Evolutionary conservation across 495 filamentous ascomycete genomes (phyloP), one percentile per base, ranked within the genome.

Genomic region (Penicillium ochrochloron): DNA sequence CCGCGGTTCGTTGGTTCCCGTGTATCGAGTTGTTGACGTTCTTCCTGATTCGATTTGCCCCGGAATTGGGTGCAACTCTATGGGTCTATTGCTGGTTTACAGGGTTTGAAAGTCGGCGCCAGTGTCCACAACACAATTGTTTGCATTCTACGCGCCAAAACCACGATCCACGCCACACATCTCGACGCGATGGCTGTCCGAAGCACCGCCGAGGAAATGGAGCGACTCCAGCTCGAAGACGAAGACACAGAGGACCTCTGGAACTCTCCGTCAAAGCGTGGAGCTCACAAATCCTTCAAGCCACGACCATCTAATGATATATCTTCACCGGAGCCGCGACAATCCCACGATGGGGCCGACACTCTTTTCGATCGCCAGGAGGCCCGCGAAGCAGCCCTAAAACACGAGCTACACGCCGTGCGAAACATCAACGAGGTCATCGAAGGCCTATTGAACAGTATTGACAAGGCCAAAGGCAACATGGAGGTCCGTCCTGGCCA

Each of bases 351-450:
- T 78, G 73, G 70, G 6, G 65, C 64, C 53, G 84, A 85, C 33
- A 83, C 83, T 27, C 78, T 83, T 25, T 89, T 88, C 73, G 87
- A 89, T 59, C 85, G 81, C 9, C 84, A 91, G 68, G 89, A 92
- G 63, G 83, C 84, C 23, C 89, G 90, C 21, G 90, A 97, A 67
- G 86, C 86, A 14, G 85, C 84, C 8, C 82, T 97, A 44, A 87
- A 83, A 5, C 86, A 83, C 39, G 95, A 99, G 73, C 79, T 97
- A n/a, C 86, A 90, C 33, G 87, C 86, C 48, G 89, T 99, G 19
- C 85, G 88, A 46, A 90, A 89, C 53, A 90, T 99, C 71, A 98
- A 97, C 70, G 81, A 89, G 57, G 87, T 93, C 12, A 91, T 99
- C 63, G 92, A 96, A 75, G 88, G 87, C 4, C 88, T 96, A 5